These are phyloP conservation scores for Curvularia sp. DNA, from an alignment of 2,329 filamentous ascomycete species.

Conservation along the genomic window DNA sequence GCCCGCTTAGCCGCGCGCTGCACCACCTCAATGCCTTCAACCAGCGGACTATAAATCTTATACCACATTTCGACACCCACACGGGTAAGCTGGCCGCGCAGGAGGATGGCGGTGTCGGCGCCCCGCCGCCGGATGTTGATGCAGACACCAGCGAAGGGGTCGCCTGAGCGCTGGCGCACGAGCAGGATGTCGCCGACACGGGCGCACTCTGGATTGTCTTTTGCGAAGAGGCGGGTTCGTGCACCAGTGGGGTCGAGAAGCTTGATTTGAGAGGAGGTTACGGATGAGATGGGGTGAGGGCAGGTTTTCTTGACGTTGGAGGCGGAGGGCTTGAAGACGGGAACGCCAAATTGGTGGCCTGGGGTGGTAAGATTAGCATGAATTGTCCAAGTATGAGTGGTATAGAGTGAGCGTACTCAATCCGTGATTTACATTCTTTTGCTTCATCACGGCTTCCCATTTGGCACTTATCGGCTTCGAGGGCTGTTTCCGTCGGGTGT, in stretches of 20 bases:
- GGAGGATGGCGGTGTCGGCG: slow-evolving; percentile 84
- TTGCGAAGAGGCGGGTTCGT: slow-evolving; percentile 80
- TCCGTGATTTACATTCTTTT: slow-evolving; percentile 18
- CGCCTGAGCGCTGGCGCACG: slow-evolving; percentile 81
- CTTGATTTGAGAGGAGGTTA: slow-evolving; percentile 73
- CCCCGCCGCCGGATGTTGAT: slow-evolving; percentile 85
- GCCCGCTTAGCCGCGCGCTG: slow-evolving; percentile 84
- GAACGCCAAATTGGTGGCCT: slow-evolving; percentile 52
- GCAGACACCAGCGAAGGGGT: slow-evolving; percentile 89
- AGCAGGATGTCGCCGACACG: slow-evolving; percentile 90
- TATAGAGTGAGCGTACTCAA: slow-evolving; percentile 18
- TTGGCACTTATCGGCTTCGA: slow-evolving; percentile 21
- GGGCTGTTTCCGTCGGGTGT: slow-evolving; percentile 6
- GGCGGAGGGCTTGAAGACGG: slow-evolving; percentile 59
- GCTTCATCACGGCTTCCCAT: slow-evolving; percentile 22
- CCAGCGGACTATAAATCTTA: slow-evolving; percentile 90
- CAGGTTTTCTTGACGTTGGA: slow-evolving; percentile 63
- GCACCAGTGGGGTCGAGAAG: slow-evolving; percentile 84
- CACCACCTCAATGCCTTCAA: slow-evolving; percentile 91
- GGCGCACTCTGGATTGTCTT: slow-evolving; percentile 76
- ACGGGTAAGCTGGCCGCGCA: slow-evolving; percentile 84
- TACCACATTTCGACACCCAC: slow-evolving; percentile 97
- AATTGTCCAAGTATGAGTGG: not conserved
- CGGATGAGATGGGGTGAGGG: slow-evolving; percentile 71
- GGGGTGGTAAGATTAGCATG: slow-evolving; percentile 8